Percentiles rank a stretch among this genome's conserved stretches.
Evolutionary conservation across 305 asterid species (phyloP).

Genomic region (Rubia balearica): DNA sequence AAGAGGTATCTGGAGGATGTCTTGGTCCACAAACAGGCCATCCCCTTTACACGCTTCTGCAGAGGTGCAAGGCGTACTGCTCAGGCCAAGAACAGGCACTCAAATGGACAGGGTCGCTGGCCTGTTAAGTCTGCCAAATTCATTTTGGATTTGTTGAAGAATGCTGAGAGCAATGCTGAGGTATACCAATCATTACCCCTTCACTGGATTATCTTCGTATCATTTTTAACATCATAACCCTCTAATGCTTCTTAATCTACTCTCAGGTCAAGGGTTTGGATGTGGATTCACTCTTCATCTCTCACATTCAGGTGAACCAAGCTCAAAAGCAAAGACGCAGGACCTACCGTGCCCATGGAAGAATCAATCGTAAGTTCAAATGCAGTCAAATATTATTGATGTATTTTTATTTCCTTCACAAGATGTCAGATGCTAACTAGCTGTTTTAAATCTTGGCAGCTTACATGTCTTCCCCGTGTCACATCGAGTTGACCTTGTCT

Average conservation of each 20-base stretch:
- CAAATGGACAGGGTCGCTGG: conserved; percentile 87
- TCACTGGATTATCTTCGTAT: too few species aligned
- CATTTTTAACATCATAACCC: too few species aligned
- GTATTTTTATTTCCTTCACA: neutral
- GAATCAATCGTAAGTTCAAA: conserved; percentile 53
- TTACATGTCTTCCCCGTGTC: conserved; percentile 80
- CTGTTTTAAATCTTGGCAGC: conserved; percentile 28
- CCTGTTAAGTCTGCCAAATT: conserved; percentile 71
- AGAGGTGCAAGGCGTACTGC: conserved; percentile 78
- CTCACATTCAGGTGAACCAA: conserved; percentile 80
- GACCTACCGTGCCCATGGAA: conserved; percentile 78
- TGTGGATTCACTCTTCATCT: conserved; percentile 63
- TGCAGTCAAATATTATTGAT: too few species aligned
- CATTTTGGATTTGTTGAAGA: conserved; percentile 64
- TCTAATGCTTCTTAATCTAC: too few species aligned
- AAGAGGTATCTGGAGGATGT: conserved; percentile 77
- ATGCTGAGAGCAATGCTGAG: conserved; percentile 84
- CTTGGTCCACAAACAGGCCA: conserved; percentile 71
- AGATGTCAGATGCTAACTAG: neutral
- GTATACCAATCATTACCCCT: conserved; percentile 20
- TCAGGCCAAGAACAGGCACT: conserved; percentile 73
- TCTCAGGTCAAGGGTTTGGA: conserved; percentile 77
- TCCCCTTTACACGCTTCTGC: conserved; percentile 74
- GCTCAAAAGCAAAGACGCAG: conserved; percentile 78
- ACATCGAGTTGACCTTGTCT: conserved; percentile 60